Base-by-base conservation (phyloP, 2,329 filamentous ascomycete species). In the Ophiobolus disseminans region DNA sequence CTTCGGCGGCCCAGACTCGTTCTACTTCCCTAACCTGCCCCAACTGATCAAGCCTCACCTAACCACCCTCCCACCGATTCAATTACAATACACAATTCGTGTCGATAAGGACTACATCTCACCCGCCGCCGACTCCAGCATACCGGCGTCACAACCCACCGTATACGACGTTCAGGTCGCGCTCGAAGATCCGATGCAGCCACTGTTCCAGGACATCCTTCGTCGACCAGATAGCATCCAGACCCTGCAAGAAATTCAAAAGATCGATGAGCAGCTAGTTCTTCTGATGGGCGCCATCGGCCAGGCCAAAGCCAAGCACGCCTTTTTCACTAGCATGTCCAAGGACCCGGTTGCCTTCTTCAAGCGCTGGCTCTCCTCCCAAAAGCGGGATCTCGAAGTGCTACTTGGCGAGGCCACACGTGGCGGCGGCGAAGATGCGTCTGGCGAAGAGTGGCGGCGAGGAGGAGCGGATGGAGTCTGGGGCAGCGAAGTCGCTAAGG, bases 31-130 rank as follows among this genome's bases (percentile, higher is more conserved):
- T 10, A 84, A 89, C 69, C 84, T 97, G 44, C 86, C 89, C 37
- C 89, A 93, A 42, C 88, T 89, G 60, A 86, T 96, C 53, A 84
- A 87, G 41, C 82, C 83, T 8, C 91, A 97, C 73, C 84, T 97
- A 46, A 85, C 82, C 22, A 85, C 90, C 2, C 82, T 97, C 1
- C 86, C 90, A 5, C 91, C 94, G 0, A 83, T 97, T 66, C 86
- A 88, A 64, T 83, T 99, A 25, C 82, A 86, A 17, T 99, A 97
- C 77, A 99, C 92, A 7, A 94, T 99, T 69, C 90, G 93, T 50
- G 89, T 97, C 31, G 94, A 99, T 72, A 75, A 77, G 53, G 66
- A 73, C 49, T 80, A 80, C 63, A 75, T 78, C 47, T 66, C 68
- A 3, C 73, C 75, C 19, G 82, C 90, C 64, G 85, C 87, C 7